Conservation (phyloP, 805 yeast species). For the Lachancea waltii region DNA sequence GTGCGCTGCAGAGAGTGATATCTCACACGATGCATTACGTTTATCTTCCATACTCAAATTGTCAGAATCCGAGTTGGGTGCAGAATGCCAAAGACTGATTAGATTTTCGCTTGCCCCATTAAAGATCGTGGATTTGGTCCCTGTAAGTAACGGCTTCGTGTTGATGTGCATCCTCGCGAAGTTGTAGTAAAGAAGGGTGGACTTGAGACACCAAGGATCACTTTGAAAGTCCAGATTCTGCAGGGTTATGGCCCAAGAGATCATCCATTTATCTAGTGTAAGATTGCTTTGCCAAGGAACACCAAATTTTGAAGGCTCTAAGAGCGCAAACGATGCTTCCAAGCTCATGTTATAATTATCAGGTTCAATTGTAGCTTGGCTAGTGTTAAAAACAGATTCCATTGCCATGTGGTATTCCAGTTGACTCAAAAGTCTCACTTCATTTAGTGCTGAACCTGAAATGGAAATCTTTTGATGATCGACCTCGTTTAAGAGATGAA, state of each 20-base stretch:
- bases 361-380: constrained; percentile 35
- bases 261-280: constrained; percentile 73
- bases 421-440: constrained; percentile 58
- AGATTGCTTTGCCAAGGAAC: constrained; percentile 61
- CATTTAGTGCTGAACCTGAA: constrained; percentile 31
- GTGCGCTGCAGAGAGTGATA: constrained; percentile 58
- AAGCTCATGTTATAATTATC: constrained; percentile 3
- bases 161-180: constrained; percentile 73
- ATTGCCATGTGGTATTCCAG: constrained; percentile 66
- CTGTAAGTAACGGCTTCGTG: constrained; percentile 23
- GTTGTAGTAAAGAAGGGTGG: constrained; percentile 62
- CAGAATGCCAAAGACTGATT: constrained; percentile 8
- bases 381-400: constrained; percentile 45
- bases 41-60: neutral
- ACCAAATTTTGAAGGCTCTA: constrained; percentile 57
- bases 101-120: constrained; percentile 3
- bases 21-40: constrained; percentile 27
- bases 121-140: constrained; percentile 10
- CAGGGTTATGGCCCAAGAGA: constrained; percentile 65
- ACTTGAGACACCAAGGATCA: constrained; percentile 61
- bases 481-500: constrained; percentile 17
- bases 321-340: constrained; percentile 34
- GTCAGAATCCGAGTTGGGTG: neutral
- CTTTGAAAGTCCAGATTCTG: constrained; percentile 45
- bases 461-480: constrained; percentile 18